Evolutionary conservation across 139 green algal species (phyloP), one percentile per base, ranked within the genome.

Genomic region (Coccomyxa sp.): DNA sequence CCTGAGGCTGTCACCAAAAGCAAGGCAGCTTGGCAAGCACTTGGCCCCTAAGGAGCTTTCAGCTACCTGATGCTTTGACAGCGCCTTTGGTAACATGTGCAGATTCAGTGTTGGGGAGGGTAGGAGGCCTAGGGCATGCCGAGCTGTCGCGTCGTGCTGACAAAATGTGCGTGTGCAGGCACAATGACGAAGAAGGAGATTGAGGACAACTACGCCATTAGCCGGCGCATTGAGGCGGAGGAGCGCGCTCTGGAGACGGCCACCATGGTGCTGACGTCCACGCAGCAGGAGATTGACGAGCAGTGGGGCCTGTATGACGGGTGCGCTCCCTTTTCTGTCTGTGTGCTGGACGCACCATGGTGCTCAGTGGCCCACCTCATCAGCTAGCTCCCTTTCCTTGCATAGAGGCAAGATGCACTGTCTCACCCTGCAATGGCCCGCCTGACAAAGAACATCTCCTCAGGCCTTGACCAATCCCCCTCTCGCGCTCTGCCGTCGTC

Each of bases 271-370:
- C 94, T 98, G 78, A 97, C 94, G 14, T 92, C 83, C 71, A 98
- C 95, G 1, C 81, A 89, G 83, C 93, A 98, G 90, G 93, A 96
- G 86, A 88, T 98, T 36, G 89, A 93, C 55, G 88, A 97, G 83
- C 95, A 98, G 86, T 98, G 95, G 93, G 93, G 92, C 33, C 86
- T 96, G 70, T 97, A 97, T 81, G 87, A 97, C 70, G 93, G 93
- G 77, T 95, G 79, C 80, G 83, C 18, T 68, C 6, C 68, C 33
- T 10, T 6, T 44, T 41, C 14, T 58, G n/a, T n/a, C n/a, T n/a
- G n/a, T n/a, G n/a, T n/a, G n/a, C n/a, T n/a, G n/a, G n/a, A n/a
- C n/a, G n/a, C n/a, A n/a, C n/a, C n/a, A n/a, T n/a, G n/a, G n/a
- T n/a, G n/a, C n/a, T n/a, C n/a, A n/a, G n/a, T n/a, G n/a, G n/a